Conservation (phyloP, 164 flowering plant genomes). For the Akebia trifoliata region DNA sequence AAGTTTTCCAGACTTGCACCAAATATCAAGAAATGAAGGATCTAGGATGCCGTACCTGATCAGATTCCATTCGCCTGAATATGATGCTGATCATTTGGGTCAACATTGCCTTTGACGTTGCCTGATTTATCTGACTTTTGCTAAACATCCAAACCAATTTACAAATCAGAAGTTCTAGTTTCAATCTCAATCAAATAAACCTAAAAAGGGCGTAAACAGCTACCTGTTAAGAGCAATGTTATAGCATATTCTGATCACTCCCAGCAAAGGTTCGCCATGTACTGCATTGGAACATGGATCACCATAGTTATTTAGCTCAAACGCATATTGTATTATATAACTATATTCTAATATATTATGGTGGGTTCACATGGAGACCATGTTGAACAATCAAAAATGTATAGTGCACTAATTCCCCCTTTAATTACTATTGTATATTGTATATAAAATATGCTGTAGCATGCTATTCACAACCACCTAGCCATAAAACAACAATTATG, state of each 20-base stretch:
- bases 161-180: slow-evolving; percentile 10
- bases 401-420: too few species aligned
- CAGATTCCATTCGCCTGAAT: slow-evolving; percentile 82
- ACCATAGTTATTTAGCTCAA: background rate
- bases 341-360: too few species aligned
- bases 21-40: background rate
- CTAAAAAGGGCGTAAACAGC: background rate
- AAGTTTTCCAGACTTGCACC: background rate
- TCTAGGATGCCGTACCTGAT: slow-evolving; percentile 31
- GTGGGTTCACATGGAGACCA: too few species aligned
- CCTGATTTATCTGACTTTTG: slow-evolving; percentile 94
- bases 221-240: slow-evolving; percentile 96
- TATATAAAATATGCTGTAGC: too few species aligned
- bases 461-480: too few species aligned
- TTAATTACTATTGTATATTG: too few species aligned
- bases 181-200: slow-evolving; percentile 1
- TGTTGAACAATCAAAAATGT: too few species aligned
- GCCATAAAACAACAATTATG: too few species aligned
- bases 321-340: background rate
- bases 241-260: slow-evolving; percentile 89
- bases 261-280: slow-evolving; percentile 92
- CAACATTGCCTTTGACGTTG: slow-evolving; percentile 94
- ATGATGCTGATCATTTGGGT: slow-evolving; percentile 93
- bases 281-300: slow-evolving; percentile 39
- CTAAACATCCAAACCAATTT: slow-evolving; percentile 32